Evolutionary conservation across 2,329 filamentous ascomycete species (phyloP).

Genomic region (Aschersonia sp.): DNA sequence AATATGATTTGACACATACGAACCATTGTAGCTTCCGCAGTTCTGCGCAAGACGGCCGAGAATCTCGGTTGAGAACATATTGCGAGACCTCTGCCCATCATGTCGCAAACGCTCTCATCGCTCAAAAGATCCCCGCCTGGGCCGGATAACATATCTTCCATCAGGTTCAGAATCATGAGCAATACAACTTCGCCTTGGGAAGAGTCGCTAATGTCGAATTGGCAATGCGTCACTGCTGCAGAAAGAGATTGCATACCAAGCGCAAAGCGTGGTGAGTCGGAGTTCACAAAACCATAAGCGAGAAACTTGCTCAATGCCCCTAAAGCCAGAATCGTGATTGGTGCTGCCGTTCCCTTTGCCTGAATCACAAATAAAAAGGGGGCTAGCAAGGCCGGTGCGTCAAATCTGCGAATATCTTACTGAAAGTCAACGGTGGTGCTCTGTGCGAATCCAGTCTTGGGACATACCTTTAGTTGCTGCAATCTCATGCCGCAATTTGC

Average conservation of each 20-base stretch:
- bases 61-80: conserved; percentile 93
- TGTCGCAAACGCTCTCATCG: conserved; percentile 95
- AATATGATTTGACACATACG: conserved; percentile 99
- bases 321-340: conserved; percentile 88
- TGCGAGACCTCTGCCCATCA: conserved; percentile 96
- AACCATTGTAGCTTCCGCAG: conserved; percentile 93
- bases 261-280: conserved; percentile 71
- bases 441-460: not conserved
- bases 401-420: conserved; percentile 75
- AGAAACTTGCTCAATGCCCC: conserved; percentile 94
- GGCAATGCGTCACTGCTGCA: conserved; percentile 90
- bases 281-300: conserved; percentile 80
- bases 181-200: conserved; percentile 92
- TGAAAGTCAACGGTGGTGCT: not conserved
- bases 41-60: conserved; percentile 78
- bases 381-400: conserved; percentile 76
- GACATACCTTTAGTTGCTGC: conserved; percentile 63
- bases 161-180: conserved; percentile 84
- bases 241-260: conserved; percentile 91
- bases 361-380: conserved; percentile 96
- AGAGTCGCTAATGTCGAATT: conserved; percentile 92
- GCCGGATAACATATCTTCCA: conserved; percentile 96
- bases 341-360: conserved; percentile 87
- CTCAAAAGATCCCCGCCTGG: conserved; percentile 87
- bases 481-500: conserved; percentile 74